These are phyloP conservation scores for Camellia granthamiana DNA, from an alignment of 148 eudicot species.

Conservation along the genomic window DNA sequence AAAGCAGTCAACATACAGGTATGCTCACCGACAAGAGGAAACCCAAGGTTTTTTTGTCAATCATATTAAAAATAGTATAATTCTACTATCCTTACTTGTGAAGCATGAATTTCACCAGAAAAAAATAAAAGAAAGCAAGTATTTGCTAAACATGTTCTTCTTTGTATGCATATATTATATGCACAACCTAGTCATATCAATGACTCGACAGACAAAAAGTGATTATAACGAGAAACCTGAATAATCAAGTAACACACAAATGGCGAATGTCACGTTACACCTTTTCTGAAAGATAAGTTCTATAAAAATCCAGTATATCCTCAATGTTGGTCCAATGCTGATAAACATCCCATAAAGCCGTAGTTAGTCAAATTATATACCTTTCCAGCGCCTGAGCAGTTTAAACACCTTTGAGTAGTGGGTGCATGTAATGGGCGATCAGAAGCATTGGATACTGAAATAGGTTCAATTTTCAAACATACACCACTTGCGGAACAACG, in stretches of 20 bases:
- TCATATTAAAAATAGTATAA: neutral
- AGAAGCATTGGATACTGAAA: constrained; percentile 53
- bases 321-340: neutral
- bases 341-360: neutral
- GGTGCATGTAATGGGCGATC: constrained; percentile 66
- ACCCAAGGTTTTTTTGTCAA: neutral
- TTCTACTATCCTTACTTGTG: neutral
- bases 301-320: neutral
- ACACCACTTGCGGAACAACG: constrained; percentile 87
- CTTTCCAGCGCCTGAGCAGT: constrained; percentile 95
- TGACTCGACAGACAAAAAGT: neutral
- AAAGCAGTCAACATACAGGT: neutral
- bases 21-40: neutral
- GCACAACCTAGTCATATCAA: neutral
- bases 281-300: neutral
- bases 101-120: neutral
- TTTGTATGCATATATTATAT: neutral
- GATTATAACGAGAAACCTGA: neutral
- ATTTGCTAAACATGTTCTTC: constrained; percentile 1
- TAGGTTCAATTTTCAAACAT: constrained; percentile 71
- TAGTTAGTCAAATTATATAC: constrained; percentile 32
- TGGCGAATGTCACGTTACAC: neutral
- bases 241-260: neutral
- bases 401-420: constrained; percentile 69
- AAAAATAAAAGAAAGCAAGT: neutral